A percentile compares a stretch with the other conserved stretches of the same genome.
These are phyloP conservation scores for Xylaria sp. DNA, from an alignment of 2,329 filamentous ascomycete genomes.

Conservation along the genomic window DNA sequence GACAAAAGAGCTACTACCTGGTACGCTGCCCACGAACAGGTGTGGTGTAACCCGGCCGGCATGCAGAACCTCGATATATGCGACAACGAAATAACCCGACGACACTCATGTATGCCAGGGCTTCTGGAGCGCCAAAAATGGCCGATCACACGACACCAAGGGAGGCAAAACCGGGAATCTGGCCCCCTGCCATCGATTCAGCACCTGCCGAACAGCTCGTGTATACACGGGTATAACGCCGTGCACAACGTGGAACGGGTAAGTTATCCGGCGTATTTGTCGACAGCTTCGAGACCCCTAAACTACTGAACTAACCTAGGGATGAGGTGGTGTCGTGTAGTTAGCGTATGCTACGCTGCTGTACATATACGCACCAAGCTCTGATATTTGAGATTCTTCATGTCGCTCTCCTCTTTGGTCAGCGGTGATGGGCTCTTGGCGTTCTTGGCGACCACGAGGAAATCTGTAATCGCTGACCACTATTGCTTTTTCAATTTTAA, in stretches of 20 bases:
- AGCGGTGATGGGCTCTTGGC: slow-evolving; percentile 28
- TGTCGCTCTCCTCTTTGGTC: slow-evolving; percentile 14
- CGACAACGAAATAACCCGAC: neutral
- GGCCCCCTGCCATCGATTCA: slow-evolving; percentile 6
- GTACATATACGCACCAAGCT: too few species aligned
- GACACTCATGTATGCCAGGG: slow-evolving; percentile 15
- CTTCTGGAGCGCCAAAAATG: slow-evolving; percentile 10
- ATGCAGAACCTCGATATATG: neutral
- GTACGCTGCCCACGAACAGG: too few species aligned
- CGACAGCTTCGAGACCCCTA: slow-evolving; percentile 4
- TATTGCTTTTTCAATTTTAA: slow-evolving; percentile 36
- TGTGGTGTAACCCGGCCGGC: neutral
- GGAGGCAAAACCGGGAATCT: neutral
- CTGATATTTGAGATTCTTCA: slow-evolving; percentile 27
- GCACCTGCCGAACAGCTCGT: neutral
- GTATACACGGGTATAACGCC: neutral
- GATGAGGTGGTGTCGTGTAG: neutral
- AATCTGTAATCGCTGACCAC: slow-evolving; percentile 1
- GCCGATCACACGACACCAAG: slow-evolving; percentile 24
- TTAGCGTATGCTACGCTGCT: too few species aligned
- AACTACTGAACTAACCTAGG: too few species aligned
- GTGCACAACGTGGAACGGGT: slow-evolving; percentile 7
- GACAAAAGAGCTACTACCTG: too few species aligned
- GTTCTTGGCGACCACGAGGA: slow-evolving; percentile 40
- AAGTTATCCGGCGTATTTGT: slow-evolving; percentile 15